Conservation (phyloP, 306 rosid genomes). For the Ceratonia siliqua region DNA sequence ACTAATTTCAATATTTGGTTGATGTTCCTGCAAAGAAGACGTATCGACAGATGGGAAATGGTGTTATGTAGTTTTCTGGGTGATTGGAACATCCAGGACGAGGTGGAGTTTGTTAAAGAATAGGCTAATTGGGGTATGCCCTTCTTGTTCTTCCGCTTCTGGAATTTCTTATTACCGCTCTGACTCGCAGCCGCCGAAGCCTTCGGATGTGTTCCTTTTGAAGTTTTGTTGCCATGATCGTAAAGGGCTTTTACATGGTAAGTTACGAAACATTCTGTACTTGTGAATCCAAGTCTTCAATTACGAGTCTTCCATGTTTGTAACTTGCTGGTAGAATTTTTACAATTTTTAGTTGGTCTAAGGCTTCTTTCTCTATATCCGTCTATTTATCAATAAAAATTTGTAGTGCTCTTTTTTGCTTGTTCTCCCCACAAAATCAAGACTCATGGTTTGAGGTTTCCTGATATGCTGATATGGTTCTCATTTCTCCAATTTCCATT, state of each 20-base stretch:
- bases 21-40: slow-evolving; percentile 50
- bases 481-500: slow-evolving; percentile 4
- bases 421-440: neutral
- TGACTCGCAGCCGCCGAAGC: slow-evolving; percentile 66
- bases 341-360: neutral
- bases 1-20: neutral
- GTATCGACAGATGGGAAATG: slow-evolving; percentile 95
- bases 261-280: neutral
- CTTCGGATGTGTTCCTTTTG: slow-evolving; percentile 82
- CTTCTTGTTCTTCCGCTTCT: slow-evolving; percentile 88
- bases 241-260: slow-evolving; percentile 90
- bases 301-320: slow-evolving; percentile 11
- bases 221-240: slow-evolving; percentile 74
- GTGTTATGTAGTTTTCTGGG: slow-evolving; percentile 95
- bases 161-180: slow-evolving; percentile 64
- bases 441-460: slow-evolving; percentile 2
- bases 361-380: neutral
- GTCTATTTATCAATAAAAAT: neutral
- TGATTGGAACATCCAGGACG: slow-evolving; percentile 67
- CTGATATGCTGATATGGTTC: neutral
- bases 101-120: slow-evolving; percentile 84
- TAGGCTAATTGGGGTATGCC: slow-evolving; percentile 80
- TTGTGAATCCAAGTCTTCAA: neutral
- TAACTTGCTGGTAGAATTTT: slow-evolving; percentile 4
- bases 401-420: no score